Evolutionary conservation across 192 early-diverging fungal genomes (phyloP).

Genomic region (Irineochytrium annulatum): DNA sequence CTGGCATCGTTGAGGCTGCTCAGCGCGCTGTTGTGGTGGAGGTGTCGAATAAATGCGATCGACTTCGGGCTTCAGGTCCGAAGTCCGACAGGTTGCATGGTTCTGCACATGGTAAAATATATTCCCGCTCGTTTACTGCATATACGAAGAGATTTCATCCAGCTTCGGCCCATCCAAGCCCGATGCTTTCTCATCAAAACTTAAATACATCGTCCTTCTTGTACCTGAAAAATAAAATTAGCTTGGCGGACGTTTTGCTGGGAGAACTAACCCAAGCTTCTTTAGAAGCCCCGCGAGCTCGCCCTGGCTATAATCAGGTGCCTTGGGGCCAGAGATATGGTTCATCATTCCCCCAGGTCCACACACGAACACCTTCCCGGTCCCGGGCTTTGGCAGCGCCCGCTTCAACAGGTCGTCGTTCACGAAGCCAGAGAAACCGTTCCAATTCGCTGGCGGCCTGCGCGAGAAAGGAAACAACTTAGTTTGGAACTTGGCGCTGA

Average conservation of each 20-base stretch:
- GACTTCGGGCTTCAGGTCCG: too few relatives aligned
- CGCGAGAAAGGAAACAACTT: too few relatives aligned
- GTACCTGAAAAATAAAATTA: background rate
- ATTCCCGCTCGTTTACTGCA: too few relatives aligned
- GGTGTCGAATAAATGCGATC: too few relatives aligned
- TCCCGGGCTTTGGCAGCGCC: constrained; percentile 55
- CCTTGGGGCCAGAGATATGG: constrained; percentile 73
- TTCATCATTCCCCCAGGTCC: constrained; percentile 69
- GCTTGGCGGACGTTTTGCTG: background rate
- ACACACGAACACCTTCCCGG: constrained; percentile 51
- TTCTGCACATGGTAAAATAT: too few relatives aligned
- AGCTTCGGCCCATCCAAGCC: too few relatives aligned
- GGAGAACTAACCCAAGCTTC: constrained; percentile 38
- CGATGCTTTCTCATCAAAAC: constrained; percentile 5
- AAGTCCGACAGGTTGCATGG: too few relatives aligned
- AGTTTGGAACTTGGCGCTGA: too few relatives aligned
- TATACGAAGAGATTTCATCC: too few relatives aligned
- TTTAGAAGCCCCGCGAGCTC: constrained; percentile 42
- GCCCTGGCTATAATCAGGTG: constrained; percentile 60
- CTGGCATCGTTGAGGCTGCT: too few relatives aligned
- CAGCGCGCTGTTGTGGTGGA: too few relatives aligned
- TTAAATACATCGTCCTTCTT: constrained; percentile 20
- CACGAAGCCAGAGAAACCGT: constrained; percentile 69
- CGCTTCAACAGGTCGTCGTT: constrained; percentile 66
- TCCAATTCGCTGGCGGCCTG: constrained; percentile 58